Evolutionary conservation across 495 filamentous ascomycete species (phyloP).

Genomic region (Xylaria bambusicola): DNA sequence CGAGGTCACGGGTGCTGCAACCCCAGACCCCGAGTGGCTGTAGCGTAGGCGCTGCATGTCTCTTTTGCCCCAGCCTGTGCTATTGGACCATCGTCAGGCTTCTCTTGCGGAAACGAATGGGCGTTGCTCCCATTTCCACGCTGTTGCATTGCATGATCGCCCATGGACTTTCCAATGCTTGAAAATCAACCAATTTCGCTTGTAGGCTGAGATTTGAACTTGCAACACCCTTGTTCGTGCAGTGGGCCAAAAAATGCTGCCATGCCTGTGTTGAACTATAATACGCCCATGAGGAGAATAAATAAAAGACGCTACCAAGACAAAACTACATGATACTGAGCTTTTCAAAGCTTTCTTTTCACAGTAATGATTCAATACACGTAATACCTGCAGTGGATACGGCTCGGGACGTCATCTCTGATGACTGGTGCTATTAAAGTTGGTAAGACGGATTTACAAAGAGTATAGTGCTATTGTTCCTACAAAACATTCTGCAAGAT

Average conservation of each 20-base stretch:
- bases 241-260: background rate
- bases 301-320: no score
- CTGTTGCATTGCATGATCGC: constrained; percentile 16
- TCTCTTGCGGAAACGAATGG: constrained; percentile 8
- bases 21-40: constrained; percentile 12
- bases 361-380: no score
- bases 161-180: background rate
- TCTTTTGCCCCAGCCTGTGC: constrained; percentile 7
- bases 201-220: constrained; percentile 1
- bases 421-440: constrained; percentile 33
- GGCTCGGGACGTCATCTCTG: background rate
- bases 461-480: constrained; percentile 35
- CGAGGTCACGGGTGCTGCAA: constrained; percentile 19
- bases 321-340: no score
- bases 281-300: no score
- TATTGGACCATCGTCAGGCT: constrained; percentile 17
- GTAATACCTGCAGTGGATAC: no score
- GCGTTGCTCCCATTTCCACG: constrained; percentile 1
- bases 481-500: constrained; percentile 25
- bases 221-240: background rate
- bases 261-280: background rate
- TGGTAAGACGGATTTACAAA: constrained; percentile 37
- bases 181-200: constrained; percentile 12
- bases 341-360: background rate
- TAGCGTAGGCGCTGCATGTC: constrained; percentile 3